Percentiles rank a stretch among this genome's conserved stretches.
Conservation (phyloP, 495 filamentous ascomycete species). For the Neurospora sp. region DNA sequence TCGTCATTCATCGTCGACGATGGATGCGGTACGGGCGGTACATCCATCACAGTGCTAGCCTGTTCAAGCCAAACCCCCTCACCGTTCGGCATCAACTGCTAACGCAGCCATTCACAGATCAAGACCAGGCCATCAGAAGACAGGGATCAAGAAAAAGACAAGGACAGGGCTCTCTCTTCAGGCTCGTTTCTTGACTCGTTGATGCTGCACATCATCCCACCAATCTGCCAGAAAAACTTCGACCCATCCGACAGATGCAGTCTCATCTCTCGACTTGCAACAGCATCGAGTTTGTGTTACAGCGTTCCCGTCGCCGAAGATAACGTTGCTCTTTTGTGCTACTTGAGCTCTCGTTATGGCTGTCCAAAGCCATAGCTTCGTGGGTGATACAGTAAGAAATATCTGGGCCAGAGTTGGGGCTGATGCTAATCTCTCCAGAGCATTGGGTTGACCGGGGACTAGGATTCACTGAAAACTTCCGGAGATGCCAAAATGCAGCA, state of each 20-base stretch:
- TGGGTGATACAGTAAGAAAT: not conserved
- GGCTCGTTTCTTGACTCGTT: conserved; percentile 26
- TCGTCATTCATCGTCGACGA: conserved; percentile 10
- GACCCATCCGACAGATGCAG: conserved; percentile 3
- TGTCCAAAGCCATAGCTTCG: not conserved
- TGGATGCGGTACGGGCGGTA: conserved; percentile 10
- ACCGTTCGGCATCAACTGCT: conserved; percentile 20
- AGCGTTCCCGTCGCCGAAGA: not conserved
- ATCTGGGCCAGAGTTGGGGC: not conserved
- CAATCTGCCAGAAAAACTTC: conserved; percentile 9
- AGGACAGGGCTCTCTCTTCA: conserved; percentile 13
- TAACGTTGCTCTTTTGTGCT: not conserved
- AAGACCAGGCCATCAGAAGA: conserved; percentile 20
- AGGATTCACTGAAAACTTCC: not conserved
- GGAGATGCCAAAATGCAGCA: not conserved
- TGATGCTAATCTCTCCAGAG: not conserved
- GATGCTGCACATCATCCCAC: conserved; percentile 27
- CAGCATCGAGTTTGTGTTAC: not conserved
- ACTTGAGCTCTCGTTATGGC: not conserved
- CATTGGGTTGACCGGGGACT: not conserved
- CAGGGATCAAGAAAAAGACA: conserved; percentile 3
- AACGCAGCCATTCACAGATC: conserved; percentile 5
- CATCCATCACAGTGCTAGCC: conserved; percentile 16
- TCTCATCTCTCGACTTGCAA: not conserved
- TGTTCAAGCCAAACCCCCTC: conserved; percentile 5